Evolutionary conservation across 805 yeast genomes (phyloP).

Genomic region (Trichomonascus vanleenenianus): DNA sequence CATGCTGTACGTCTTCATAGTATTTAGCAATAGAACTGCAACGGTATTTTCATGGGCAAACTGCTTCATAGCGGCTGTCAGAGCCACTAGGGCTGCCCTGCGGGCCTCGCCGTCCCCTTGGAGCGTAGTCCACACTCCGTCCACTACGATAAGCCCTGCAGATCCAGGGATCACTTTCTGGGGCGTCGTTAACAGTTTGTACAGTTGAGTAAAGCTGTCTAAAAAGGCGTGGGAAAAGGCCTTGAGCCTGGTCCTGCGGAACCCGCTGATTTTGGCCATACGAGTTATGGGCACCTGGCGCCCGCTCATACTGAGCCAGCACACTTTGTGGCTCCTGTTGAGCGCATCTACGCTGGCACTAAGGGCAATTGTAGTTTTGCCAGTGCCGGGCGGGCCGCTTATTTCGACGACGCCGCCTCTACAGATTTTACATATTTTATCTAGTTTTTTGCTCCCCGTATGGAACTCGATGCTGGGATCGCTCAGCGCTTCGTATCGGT

Average conservation of each 20-base stretch:
- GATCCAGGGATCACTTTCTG: slow-evolving; percentile 2
- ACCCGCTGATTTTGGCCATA: slow-evolving; percentile 10
- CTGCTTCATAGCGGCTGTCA: neutral
- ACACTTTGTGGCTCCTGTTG: slow-evolving; percentile 16
- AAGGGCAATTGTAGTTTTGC: slow-evolving; percentile 22
- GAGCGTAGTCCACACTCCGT: slow-evolving; percentile 2
- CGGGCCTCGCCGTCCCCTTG: neutral
- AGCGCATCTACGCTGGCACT: slow-evolving; percentile 16
- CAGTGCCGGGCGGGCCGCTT: slow-evolving; percentile 25
- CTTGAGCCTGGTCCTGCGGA: slow-evolving; percentile 3
- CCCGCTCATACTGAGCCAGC: slow-evolving; percentile 19
- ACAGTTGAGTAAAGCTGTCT: slow-evolving; percentile 12
- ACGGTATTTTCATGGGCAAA: neutral
- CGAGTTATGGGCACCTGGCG: slow-evolving; percentile 18
- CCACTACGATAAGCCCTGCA: slow-evolving; percentile 6
- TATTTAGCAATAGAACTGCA: slow-evolving; percentile 1
- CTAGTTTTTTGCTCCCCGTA: neutral
- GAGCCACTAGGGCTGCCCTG: neutral
- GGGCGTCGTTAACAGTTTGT: slow-evolving; percentile 2
- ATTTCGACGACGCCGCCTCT: slow-evolving; percentile 19
- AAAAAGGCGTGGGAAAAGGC: slow-evolving; percentile 6
- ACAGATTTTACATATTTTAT: slow-evolving; percentile 1
- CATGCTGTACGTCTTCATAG: slow-evolving; percentile 2
- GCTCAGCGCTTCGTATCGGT: neutral
- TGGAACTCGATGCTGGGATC: neutral